phyloP scores from a whole-genome alignment of 805 yeast genomes.

The Suhomyces canberraensis region DNA sequence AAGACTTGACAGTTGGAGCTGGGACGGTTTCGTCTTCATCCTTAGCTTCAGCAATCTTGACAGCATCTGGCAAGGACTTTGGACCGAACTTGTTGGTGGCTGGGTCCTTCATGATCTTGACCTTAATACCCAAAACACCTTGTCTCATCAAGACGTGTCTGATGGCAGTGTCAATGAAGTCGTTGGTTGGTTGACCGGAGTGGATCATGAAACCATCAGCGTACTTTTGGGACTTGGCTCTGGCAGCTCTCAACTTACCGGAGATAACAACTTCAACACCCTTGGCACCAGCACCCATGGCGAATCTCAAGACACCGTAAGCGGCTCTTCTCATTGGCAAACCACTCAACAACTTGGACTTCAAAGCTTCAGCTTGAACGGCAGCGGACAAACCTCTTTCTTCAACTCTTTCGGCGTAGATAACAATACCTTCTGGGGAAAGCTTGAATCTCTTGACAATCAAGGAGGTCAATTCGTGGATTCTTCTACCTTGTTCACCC shows the following conservation, averaged over 20 bases:
- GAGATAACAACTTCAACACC: constrained; percentile 99
- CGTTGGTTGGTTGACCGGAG: constrained; percentile 99
- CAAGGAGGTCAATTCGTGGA: constrained; percentile 96
- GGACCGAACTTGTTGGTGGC: constrained; percentile 81
- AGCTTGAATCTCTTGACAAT: constrained; percentile 98
- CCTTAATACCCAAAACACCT: constrained; percentile 99
- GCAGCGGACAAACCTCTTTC: constrained; percentile 99
- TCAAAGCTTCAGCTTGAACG: constrained; percentile 98
- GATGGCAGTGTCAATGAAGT: constrained; percentile 97
- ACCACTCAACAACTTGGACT: constrained; percentile 97
- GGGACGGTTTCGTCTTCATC: constrained; percentile 75
- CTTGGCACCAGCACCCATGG: constrained; percentile 99
- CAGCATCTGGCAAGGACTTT: constrained; percentile 92
- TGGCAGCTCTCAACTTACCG: constrained; percentile 99
- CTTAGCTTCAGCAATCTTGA: constrained; percentile 89
- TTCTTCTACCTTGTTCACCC: constrained; percentile 99
- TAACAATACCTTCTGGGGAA: constrained; percentile 86
- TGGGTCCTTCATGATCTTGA: constrained; percentile 99
- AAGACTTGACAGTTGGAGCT: constrained; percentile 80
- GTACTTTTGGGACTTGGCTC: constrained; percentile 99
- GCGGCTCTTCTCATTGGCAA: constrained; percentile 99
- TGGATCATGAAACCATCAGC: constrained; percentile 99
- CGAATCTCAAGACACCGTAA: constrained; percentile 99
- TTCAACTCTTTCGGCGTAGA: constrained; percentile 98
- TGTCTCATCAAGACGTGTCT: constrained; percentile 99